These are phyloP conservation scores for Neoascochyta sp. DNA, from an alignment of 2,329 filamentous ascomycete genomes.

Conservation along the genomic window DNA sequence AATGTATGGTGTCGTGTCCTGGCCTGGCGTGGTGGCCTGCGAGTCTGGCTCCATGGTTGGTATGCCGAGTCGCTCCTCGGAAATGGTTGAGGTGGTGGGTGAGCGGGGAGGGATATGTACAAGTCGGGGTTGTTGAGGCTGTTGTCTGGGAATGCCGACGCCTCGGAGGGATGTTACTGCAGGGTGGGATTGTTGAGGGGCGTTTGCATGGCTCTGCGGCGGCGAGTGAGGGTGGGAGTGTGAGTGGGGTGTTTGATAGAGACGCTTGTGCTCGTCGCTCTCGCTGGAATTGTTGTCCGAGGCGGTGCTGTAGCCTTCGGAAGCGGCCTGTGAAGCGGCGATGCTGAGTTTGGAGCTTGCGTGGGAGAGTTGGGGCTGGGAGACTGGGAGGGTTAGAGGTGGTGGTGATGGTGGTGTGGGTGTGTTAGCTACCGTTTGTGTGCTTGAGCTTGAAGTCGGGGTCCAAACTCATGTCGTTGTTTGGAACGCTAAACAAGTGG, in stretches of 20 bases:
- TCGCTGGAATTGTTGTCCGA: constrained; percentile 40
- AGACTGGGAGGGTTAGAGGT: constrained; percentile 29
- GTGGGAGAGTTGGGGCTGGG: constrained; percentile 40
- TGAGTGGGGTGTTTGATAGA: constrained; percentile 36
- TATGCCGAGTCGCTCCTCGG: constrained; percentile 30
- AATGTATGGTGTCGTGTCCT: constrained; percentile 84
- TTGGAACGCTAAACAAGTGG: constrained; percentile 24
- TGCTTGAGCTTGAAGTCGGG: constrained; percentile 40
- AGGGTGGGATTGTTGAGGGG: constrained; percentile 23
- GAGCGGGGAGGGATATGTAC: constrained; percentile 17
- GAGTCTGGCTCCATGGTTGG: constrained; percentile 33
- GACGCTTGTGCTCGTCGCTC: constrained; percentile 30
- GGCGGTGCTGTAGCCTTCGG: constrained; percentile 51
- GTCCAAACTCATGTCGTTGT: constrained; percentile 38
- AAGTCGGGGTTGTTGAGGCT: constrained; percentile 11
- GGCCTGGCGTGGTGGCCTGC: constrained; percentile 55
- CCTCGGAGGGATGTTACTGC: constrained; percentile 33
- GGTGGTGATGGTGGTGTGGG: constrained; percentile 2
- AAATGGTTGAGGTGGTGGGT: constrained; percentile 32
- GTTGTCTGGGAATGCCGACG: constrained; percentile 32
- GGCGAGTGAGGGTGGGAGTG: constrained; percentile 37
- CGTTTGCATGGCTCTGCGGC: constrained; percentile 37
- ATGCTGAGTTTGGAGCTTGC: constrained; percentile 46
- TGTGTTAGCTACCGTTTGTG: constrained; percentile 35
- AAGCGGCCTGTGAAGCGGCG: constrained; percentile 47